Evolutionary conservation across 2,329 filamentous ascomycete species (phyloP).

Genomic region (Clonostachys rosea): DNA sequence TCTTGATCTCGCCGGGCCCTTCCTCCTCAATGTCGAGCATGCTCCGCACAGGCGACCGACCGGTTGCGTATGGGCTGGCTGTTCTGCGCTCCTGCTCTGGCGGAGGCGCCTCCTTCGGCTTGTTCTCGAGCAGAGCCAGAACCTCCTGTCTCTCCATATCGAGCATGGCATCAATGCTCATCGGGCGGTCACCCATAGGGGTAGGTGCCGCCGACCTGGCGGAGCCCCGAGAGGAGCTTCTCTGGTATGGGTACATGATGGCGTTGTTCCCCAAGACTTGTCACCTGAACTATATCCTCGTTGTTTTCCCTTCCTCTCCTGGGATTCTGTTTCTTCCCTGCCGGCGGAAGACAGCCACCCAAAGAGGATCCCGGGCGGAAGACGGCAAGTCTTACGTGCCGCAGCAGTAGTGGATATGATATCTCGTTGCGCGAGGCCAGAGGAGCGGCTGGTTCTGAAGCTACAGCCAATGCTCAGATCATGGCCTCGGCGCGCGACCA

Average conservation of each 20-base stretch:
- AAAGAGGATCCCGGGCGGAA: no score
- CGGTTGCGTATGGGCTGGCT: conserved; percentile 49
- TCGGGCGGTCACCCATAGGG: conserved; percentile 29
- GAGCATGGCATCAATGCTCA: conserved; percentile 73
- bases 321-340: no score
- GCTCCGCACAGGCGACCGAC: conserved; percentile 64
- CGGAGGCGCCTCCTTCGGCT: conserved; percentile 14
- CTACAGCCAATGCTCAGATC: no score
- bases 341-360: no score
- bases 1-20: conserved; percentile 8
- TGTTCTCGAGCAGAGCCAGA: conserved; percentile 61
- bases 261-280: no score
- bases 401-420: no score
- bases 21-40: conserved; percentile 58
- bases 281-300: no score
- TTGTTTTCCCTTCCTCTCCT: no score
- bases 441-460: no score
- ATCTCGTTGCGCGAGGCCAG: no score
- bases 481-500: no score
- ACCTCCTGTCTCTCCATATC: conserved; percentile 76
- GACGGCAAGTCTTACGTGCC: no score
- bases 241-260: conserved; percentile 1
- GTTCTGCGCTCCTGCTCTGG: conserved; percentile 26
- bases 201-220: background rate
- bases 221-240: conserved; percentile 1